Conservation (phyloP, 106 monocot species). For the Allium fistulosum region DNA sequence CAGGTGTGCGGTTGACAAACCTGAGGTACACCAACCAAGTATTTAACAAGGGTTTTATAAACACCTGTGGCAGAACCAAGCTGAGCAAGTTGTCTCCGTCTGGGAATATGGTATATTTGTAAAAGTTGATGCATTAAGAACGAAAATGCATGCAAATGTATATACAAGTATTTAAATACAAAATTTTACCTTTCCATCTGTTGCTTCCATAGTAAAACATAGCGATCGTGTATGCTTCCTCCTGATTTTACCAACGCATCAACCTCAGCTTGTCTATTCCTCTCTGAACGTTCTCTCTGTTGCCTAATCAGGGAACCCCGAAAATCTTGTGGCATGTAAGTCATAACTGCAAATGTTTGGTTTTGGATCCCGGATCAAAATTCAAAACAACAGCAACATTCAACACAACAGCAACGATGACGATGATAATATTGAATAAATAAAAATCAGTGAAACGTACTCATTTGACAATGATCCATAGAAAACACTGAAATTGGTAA, state of each 20-base stretch:
- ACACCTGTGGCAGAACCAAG: slow-evolving; percentile 94
- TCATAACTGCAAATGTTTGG: slow-evolving; percentile 89
- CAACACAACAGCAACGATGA: no score
- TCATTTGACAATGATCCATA: no score
- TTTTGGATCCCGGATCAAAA: no score
- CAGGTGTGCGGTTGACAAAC: slow-evolving; percentile 16
- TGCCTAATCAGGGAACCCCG: slow-evolving; percentile 82
- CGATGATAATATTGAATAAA: no score
- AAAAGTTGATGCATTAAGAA: no score
- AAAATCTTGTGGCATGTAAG: slow-evolving; percentile 99
- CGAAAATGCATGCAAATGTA: no score
- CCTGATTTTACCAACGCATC: slow-evolving; percentile 83
- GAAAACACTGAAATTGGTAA: no score
- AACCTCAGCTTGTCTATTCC: slow-evolving; percentile 78
- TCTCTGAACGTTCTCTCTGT: slow-evolving; percentile 92
- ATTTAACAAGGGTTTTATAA: slow-evolving; percentile 96
- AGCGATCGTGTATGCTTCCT: slow-evolving; percentile 83
- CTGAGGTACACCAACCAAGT: slow-evolving; percentile 98
- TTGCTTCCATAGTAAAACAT: slow-evolving; percentile 85
- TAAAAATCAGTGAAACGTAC: no score
- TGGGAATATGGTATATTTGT: slow-evolving; percentile 11
- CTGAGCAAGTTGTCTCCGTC: slow-evolving; percentile 83
- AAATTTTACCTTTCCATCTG: slow-evolving; percentile 93
- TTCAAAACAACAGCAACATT: no score
- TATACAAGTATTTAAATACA: neutral